Evolutionary conservation across 371 early-diverging fungal genomes (phyloP).

Genomic region (Sanchytrium tribonematis): DNA sequence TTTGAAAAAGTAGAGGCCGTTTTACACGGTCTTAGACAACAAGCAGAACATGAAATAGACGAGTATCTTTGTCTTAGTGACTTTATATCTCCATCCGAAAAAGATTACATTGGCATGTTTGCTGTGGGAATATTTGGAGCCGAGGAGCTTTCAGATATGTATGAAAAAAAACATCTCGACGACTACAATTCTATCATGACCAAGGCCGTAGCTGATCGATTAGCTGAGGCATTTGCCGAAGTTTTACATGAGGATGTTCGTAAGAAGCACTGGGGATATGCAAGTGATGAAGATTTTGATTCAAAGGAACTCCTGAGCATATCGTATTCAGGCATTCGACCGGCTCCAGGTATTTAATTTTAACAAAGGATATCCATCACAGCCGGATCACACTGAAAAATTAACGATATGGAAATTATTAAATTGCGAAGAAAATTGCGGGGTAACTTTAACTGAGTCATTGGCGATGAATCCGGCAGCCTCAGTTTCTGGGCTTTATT

Average conservation of each 20-base stretch:
- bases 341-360: no score
- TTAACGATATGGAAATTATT: constrained; percentile 56
- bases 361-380: constrained; percentile 56
- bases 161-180: constrained; percentile 40
- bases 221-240: constrained; percentile 73
- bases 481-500: constrained; percentile 43
- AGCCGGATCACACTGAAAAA: constrained; percentile 67
- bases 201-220: constrained; percentile 67
- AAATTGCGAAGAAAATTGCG: constrained; percentile 37
- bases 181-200: constrained; percentile 68
- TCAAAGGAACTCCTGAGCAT: constrained; percentile 47
- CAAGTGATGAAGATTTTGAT: constrained; percentile 35
- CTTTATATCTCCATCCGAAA: constrained; percentile 47
- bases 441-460: constrained; percentile 54
- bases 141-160: constrained; percentile 40
- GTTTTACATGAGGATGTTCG: constrained; percentile 54
- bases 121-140: constrained; percentile 71
- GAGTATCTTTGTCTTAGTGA: constrained; percentile 52
- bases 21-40: constrained; percentile 43
- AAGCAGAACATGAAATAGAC: constrained; percentile 25
- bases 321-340: constrained; percentile 71
- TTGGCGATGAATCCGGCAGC: constrained; percentile 73
- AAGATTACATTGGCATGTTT: constrained; percentile 61
- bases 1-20: constrained; percentile 28
- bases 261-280: constrained; percentile 57